phyloP scores from a whole-genome alignment of 164 flowering plant genomes.

The Vitis amurensis region DNA sequence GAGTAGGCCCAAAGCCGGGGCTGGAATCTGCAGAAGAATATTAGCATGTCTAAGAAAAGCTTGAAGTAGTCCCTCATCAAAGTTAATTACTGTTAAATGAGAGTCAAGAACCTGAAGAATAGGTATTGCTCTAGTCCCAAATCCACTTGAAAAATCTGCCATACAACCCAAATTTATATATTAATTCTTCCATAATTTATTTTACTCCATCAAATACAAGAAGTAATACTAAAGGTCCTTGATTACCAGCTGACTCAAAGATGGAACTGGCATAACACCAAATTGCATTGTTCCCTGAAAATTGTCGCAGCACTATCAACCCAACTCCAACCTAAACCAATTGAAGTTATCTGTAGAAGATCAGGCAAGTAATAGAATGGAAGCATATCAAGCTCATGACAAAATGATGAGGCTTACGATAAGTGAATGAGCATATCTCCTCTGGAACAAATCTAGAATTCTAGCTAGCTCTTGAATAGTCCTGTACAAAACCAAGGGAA shows the following conservation, averaged over 20 bases:
- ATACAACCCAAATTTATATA: not conserved
- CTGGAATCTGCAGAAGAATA: no score
- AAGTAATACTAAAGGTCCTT: no score
- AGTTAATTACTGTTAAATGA: not conserved
- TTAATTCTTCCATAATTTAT: not conserved
- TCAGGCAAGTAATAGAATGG: not conserved
- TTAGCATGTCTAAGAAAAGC: no score
- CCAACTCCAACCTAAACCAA: not conserved
- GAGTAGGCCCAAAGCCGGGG: no score
- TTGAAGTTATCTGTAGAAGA: not conserved
- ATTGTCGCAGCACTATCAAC: not conserved
- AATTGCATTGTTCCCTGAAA: not conserved
- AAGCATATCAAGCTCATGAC: no score
- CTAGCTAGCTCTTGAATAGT: not conserved
- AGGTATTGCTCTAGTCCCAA: not conserved
- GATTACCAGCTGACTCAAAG: not conserved
- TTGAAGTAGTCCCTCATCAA: no score
- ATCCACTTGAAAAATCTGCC: not conserved
- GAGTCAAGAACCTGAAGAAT: not conserved
- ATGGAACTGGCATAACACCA: not conserved
- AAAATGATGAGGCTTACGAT: not conserved
- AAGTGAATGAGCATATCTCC: conserved; percentile 12
- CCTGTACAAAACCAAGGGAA: not conserved
- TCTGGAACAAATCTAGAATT: conserved; percentile 5
- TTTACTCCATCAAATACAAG: no score